Percentiles rank a stretch among this genome's conserved stretches.
These are phyloP conservation scores for Aspergillus nidulans DNA, from an alignment of 495 filamentous ascomycete genomes.

Conservation along the genomic window DNA sequence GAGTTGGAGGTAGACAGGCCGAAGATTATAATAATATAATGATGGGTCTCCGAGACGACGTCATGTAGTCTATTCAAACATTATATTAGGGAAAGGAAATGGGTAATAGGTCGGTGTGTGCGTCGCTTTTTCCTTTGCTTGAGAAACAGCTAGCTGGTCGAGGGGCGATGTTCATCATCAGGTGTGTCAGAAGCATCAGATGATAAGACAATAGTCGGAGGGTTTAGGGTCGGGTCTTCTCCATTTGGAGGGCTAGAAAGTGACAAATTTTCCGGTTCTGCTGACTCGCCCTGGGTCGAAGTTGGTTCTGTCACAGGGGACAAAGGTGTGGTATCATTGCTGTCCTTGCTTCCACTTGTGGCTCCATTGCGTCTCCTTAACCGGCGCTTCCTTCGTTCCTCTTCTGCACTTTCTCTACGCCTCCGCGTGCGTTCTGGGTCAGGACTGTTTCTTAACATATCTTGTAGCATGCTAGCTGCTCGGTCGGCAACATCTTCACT, in stretches of 20 bases:
- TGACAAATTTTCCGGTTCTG: conserved; percentile 21
- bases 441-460: conserved; percentile 64
- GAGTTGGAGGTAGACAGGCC: conserved; percentile 9
- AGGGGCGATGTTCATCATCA: conserved; percentile 14
- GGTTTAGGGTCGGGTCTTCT: conserved; percentile 19
- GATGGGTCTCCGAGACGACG: conserved; percentile 27
- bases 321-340: conserved; percentile 34
- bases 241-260: conserved; percentile 26
- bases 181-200: conserved; percentile 24
- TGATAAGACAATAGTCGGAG: conserved; percentile 38
- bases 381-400: conserved; percentile 59
- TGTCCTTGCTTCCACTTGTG: conserved; percentile 44
- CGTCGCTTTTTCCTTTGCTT: background rate
- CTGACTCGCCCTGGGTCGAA: conserved; percentile 24
- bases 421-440: conserved; percentile 56
- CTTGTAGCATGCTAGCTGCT: conserved; percentile 76
- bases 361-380: conserved; percentile 52
- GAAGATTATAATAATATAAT: conserved; percentile 25
- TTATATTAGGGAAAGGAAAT: conserved; percentile 30
- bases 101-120: background rate
- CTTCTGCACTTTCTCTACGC: conserved; percentile 63
- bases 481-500: conserved; percentile 77
- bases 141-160: conserved; percentile 14
- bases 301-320: conserved; percentile 33
- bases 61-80: conserved; percentile 38